phyloP scores from a whole-genome alignment of 495 filamentous ascomycete species.

The Penicillium robsamsonii region DNA sequence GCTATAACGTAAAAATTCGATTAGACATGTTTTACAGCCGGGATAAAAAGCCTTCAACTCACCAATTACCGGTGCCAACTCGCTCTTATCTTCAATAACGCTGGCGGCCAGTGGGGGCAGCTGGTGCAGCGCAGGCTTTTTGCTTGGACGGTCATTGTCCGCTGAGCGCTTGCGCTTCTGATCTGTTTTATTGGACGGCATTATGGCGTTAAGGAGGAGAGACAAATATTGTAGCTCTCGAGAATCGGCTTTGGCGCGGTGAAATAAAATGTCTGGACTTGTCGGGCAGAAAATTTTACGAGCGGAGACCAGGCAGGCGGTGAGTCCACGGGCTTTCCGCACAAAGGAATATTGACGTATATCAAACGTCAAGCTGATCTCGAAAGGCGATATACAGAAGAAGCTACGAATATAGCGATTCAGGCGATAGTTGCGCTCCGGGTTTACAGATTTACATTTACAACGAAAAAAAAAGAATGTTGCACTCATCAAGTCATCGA shows the following conservation, averaged over 20 bases:
- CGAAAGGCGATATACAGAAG: neutral
- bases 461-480: neutral
- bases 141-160: constrained; percentile 56
- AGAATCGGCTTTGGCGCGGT: constrained; percentile 15
- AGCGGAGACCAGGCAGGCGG: constrained; percentile 24
- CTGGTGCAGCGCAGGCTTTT: constrained; percentile 57
- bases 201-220: constrained; percentile 27
- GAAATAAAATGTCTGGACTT: constrained; percentile 30
- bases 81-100: constrained; percentile 54
- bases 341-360: constrained; percentile 27
- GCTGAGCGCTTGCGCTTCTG: constrained; percentile 74
- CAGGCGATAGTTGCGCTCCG: neutral
- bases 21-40: constrained; percentile 11
- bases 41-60: constrained; percentile 5
- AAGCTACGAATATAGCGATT: neutral
- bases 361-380: neutral
- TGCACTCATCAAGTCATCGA: constrained; percentile 26
- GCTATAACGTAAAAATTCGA: constrained; percentile 41
- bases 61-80: constrained; percentile 61
- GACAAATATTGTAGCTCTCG: constrained; percentile 8
- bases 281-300: constrained; percentile 32
- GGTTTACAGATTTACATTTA: neutral
- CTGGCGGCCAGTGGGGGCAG: constrained; percentile 52
- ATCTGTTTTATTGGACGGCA: constrained; percentile 53
- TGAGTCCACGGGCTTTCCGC: constrained; percentile 11